Evolutionary conservation across 805 yeast species (phyloP), one percentile per base, ranked within the genome.

Genomic region (Danielia reshetovae): DNA sequence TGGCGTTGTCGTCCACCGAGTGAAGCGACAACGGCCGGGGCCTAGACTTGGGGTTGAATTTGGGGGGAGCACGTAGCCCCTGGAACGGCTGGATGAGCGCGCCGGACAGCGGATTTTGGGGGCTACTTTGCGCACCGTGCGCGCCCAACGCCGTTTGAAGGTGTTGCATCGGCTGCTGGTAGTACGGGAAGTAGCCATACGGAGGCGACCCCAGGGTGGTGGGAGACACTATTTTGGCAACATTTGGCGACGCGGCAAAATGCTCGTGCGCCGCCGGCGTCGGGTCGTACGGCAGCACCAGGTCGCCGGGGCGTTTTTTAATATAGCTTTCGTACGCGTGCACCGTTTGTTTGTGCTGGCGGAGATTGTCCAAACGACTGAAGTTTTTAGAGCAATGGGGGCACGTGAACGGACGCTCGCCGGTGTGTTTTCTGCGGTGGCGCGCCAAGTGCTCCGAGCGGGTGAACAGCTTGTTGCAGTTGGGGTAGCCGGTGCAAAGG

Each of bases 371-470:
- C 39, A 89, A 63, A 30, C 97, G 71, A 12, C 88, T 79, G 55
- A 88, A 88, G 53, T 77, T 74, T 52, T 88, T 79, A 22, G 79
- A 68, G 55, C 95, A 85, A 56, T 82, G 83, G 31, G 81, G 82
- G 58, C 97, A 88, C 35, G 84, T 78, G 57, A 87, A 88, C 2
- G 97, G 97, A 38, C 95, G 69, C 57, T 88, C 97, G 27, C 96
- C 97, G 0, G 96, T 89, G 57, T 88, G 97, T 51, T 88, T 89
- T 39, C 96, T 67, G 35, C 89, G 82, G 62, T 88, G 97, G 39
- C 97, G 70, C 1, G 96, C 95, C 47, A 88, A 70, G 60, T 89
- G 97, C 56, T 89, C 97, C 7, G 93, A 81, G 32, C 97, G 70
- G 2, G 95, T 85, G 59, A 88, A 88, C 5, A 89, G 74, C 95